Evolutionary conservation across 1,139 yeast species (phyloP), one percentile per base, ranked within the genome.

Genomic region (Blastobotrys capitulatus): DNA sequence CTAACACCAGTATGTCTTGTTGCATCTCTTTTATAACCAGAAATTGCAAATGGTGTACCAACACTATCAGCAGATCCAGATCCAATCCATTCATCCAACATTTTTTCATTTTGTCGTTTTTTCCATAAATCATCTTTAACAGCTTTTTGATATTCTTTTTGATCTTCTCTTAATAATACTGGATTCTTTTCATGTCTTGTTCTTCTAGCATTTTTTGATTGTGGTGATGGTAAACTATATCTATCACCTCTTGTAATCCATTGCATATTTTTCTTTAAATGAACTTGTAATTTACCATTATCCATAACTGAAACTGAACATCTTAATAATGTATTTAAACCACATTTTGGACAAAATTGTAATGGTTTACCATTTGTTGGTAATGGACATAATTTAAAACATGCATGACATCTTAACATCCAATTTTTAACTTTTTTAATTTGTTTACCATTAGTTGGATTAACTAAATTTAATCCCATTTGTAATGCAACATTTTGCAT

Each of bases 331-430:
- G 98, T 90, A 54, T 84, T 80, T 52, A 96, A 95, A 44, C 98
- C 98, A 75, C 99, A 95, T 51, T 82, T 78, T n/a, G 96, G 87
- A 67, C 99, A 92, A 71, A 92, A 92, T 68, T 89, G 96, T 61
- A 80, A 80, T 44, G 90, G 83, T 46, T 73, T 74, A 3, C 94
- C 94, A 77, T 78, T 63, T 60, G 82, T 84, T 40, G 94, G 88
- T 51, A 86, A 74, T 8, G 94, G 92, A 9, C 84, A 73, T 63
- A 89, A 73, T 54, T 79, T 74, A 78, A 92, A 94, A 69, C 99
- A 92, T 0, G 97, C 99, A 67, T 92, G 97, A 67, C 99, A 92
- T 68, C 99, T 78, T 63, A 87, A 77, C 97, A 90, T 90, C 67
- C 87, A 89, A 68, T 85, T 88, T 67, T 95, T 79, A 44, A 92